phyloP scores from a whole-genome alignment of 2,329 filamentous ascomycete species.

The Aspergillus thermomutatus region DNA sequence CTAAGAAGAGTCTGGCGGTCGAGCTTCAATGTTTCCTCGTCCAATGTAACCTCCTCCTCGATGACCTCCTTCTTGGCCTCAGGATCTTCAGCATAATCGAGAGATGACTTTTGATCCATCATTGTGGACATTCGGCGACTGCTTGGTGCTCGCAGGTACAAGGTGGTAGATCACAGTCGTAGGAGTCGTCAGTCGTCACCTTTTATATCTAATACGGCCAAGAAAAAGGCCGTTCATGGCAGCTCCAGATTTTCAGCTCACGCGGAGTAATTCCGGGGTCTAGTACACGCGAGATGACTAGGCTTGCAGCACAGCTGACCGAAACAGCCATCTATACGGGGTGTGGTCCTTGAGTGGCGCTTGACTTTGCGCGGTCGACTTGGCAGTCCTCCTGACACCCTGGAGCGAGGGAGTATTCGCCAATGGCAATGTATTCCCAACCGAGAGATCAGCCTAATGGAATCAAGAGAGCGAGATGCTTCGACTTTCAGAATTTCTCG shows the following conservation, averaged over 20 bases:
- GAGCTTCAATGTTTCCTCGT: not conserved
- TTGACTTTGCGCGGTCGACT: not conserved
- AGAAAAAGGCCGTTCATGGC: not conserved
- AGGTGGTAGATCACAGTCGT: not conserved
- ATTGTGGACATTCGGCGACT: not conserved
- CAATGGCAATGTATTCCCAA: no score
- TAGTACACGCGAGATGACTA: not conserved
- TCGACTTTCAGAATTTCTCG: no score
- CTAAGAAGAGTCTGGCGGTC: conserved; percentile 8
- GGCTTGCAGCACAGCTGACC: not conserved
- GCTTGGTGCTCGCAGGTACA: not conserved
- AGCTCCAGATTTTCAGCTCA: not conserved
- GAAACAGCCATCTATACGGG: not conserved
- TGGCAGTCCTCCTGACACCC: not conserved
- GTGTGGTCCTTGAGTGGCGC: not conserved
- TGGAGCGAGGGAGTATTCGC: no score
- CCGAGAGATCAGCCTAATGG: no score
- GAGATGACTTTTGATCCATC: not conserved
- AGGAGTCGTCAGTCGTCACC: not conserved
- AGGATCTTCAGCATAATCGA: not conserved
- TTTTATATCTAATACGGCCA: not conserved
- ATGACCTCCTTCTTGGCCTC: not conserved
- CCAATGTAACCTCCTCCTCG: not conserved
- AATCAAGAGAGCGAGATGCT: no score
- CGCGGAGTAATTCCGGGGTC: not conserved